These are phyloP conservation scores for Paralagenidium karlingii DNA, from an alignment of 352 stramenopile genomes.

Conservation along the genomic window DNA sequence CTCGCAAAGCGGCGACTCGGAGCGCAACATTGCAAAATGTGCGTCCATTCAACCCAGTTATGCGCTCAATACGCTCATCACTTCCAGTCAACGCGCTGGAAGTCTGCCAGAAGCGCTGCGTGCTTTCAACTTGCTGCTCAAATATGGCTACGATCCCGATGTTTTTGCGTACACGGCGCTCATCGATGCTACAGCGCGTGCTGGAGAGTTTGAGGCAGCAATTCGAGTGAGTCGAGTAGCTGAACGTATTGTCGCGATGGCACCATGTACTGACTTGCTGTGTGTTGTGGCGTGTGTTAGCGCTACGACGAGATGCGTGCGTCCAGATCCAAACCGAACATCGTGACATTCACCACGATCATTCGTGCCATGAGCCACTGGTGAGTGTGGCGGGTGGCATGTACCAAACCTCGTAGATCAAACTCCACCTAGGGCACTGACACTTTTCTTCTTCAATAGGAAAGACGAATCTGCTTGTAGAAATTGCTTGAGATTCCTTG, in stretches of 20 bases:
- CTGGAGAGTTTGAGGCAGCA: constrained; percentile 23
- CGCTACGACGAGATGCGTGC: constrained; percentile 51
- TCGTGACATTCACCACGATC: constrained; percentile 66
- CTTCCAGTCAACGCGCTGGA: constrained; percentile 48
- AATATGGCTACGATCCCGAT: constrained; percentile 46
- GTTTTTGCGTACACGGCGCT: constrained; percentile 75
- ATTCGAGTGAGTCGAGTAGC: constrained; percentile 17
- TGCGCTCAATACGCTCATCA: constrained; percentile 69
- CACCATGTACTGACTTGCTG: not conserved
- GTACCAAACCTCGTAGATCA: too few relatives aligned
- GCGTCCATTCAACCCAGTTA: constrained; percentile 59
- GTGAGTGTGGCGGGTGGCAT: too few relatives aligned
- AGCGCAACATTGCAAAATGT: too few relatives aligned
- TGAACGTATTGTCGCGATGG: not conserved
- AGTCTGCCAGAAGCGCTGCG: constrained; percentile 38
- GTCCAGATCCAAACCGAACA: constrained; percentile 46
- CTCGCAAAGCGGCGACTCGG: constrained; percentile 21
- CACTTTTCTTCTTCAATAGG: too few relatives aligned
- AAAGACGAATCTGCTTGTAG: constrained; percentile 16
- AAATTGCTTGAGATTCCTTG: constrained; percentile 30
- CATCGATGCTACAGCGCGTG: constrained; percentile 56
- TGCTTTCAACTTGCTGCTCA: constrained; percentile 34
- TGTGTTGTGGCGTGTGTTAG: constrained; percentile 6
- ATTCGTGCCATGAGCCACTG: constrained; percentile 30
- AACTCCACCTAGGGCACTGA: too few relatives aligned